phyloP scores from a whole-genome alignment of 257 asterid species.

The Gentiana straminea region DNA sequence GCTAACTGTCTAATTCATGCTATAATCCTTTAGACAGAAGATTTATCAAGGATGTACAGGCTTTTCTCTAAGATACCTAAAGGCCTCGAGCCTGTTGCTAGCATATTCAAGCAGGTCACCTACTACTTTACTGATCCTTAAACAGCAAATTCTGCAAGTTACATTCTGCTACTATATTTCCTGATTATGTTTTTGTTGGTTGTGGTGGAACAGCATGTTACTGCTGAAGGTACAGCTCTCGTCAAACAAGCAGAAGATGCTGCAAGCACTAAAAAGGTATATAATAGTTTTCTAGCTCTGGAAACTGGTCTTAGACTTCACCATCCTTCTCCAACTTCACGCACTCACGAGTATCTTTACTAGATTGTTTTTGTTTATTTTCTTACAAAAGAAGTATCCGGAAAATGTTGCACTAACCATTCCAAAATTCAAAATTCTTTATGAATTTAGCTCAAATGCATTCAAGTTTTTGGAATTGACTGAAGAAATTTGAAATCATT shows the following conservation, averaged over 20 bases:
- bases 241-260: conserved; percentile 99
- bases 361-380: too few relatives aligned
- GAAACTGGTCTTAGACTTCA: not conserved
- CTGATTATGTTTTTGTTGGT: conserved; percentile 8
- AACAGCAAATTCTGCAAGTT: not conserved
- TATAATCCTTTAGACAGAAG: conserved; percentile 48
- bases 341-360: too few relatives aligned
- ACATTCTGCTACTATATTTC: too few relatives aligned
- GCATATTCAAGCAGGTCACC: conserved; percentile 77
- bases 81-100: conserved; percentile 80
- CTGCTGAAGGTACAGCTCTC: conserved; percentile 89
- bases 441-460: too few relatives aligned
- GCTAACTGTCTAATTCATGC: conserved; percentile 3
- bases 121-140: not conserved
- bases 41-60: conserved; percentile 94
- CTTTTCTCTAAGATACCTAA: conserved; percentile 81
- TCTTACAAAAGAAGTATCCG: too few relatives aligned
- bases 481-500: too few relatives aligned
- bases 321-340: too few relatives aligned
- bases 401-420: too few relatives aligned
- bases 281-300: not conserved
- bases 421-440: too few relatives aligned
- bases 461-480: too few relatives aligned
- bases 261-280: conserved; percentile 85
- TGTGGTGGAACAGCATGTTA: conserved; percentile 62